These are phyloP conservation scores for Vicia villosa DNA, from an alignment of 306 rosid species.

Conservation along the genomic window DNA sequence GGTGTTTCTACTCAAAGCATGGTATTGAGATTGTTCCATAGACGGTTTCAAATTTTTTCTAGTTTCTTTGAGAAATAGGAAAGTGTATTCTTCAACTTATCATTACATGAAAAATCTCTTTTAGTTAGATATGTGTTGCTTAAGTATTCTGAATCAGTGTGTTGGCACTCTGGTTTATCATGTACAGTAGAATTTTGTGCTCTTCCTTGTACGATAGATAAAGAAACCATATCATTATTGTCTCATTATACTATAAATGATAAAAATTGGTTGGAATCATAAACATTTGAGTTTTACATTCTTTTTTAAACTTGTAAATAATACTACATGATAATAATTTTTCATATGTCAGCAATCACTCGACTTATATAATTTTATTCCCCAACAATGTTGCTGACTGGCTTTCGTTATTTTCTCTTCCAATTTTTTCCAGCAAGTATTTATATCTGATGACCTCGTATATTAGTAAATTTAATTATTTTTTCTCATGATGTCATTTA, in stretches of 20 bases:
- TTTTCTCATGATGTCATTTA: not conserved
- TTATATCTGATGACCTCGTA: no score
- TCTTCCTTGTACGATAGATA: constrained; percentile 41
- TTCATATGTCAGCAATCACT: not conserved
- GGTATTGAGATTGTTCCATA: constrained; percentile 34
- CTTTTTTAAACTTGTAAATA: not conserved
- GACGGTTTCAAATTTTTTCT: constrained; percentile 32
- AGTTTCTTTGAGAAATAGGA: constrained; percentile 31
- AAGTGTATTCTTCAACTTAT: constrained; percentile 41
- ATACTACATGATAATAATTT: not conserved
- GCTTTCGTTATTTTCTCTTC: not conserved
- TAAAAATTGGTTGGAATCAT: constrained; percentile 34
- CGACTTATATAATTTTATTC: not conserved
- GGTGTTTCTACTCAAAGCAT: constrained; percentile 32
- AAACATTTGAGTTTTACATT: not conserved
- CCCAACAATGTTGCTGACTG: not conserved
- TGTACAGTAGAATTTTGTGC: constrained; percentile 59
- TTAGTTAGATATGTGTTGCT: constrained; percentile 40
- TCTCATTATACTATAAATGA: constrained; percentile 34
- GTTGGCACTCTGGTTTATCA: constrained; percentile 27
- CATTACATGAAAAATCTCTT: constrained; percentile 20
- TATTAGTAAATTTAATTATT: not conserved
- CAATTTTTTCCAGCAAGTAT: no score
- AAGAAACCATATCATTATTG: constrained; percentile 34
- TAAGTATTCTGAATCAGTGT: constrained; percentile 29